Percentiles rank a stretch among this genome's conserved stretches.
Conservation (phyloP, 225 moss, liverwort and hornwort species). For the Pseudisothecium myosuroides region DNA sequence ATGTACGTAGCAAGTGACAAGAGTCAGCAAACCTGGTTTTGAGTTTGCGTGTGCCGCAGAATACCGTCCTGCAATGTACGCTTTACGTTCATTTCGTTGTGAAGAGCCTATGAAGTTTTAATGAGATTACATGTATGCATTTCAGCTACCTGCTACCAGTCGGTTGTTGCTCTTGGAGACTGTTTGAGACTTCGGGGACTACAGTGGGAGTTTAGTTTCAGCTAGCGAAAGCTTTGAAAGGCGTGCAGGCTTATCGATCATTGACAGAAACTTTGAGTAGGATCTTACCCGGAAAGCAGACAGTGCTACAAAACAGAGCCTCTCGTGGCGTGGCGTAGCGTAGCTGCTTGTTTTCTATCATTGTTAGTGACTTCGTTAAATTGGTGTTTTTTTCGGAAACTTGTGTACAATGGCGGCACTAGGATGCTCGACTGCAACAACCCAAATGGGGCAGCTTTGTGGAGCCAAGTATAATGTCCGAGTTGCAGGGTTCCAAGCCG, state of each 20-base stretch:
- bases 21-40: neutral
- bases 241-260: neutral
- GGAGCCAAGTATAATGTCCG: neutral
- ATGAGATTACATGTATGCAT: neutral
- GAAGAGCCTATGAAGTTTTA: neutral
- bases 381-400: neutral
- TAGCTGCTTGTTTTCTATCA: neutral
- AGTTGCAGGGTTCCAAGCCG: neutral
- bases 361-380: neutral
- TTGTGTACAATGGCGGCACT: conserved; percentile 3
- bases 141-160: neutral
- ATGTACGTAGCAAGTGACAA: neutral
- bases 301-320: neutral
- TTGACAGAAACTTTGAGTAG: neutral
- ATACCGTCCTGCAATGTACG: neutral
- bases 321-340: no score
- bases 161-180: neutral
- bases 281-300: neutral
- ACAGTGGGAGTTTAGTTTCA: neutral
- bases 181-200: neutral
- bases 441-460: neutral
- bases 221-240: neutral
- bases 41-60: neutral
- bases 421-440: neutral
- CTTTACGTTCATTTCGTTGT: neutral